Conservation (phyloP, 2,329 filamentous ascomycete genomes). For the Exophiala calicioides region DNA sequence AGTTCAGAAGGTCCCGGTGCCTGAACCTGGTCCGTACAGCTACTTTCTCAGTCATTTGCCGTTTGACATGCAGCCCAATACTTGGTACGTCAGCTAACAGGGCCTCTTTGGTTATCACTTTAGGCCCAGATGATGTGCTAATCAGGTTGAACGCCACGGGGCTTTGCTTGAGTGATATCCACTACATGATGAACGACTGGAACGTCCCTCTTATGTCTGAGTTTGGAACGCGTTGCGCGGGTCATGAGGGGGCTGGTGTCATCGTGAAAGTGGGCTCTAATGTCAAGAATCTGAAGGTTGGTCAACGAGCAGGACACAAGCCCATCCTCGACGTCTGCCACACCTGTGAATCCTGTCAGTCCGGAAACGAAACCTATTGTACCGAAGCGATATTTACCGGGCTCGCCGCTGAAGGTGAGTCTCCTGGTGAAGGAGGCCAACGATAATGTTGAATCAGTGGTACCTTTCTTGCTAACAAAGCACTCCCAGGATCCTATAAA, state of each 20-base stretch:
- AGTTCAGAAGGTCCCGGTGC: conserved; percentile 31
- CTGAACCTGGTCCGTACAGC: conserved; percentile 30
- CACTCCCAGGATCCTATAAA: conserved; percentile 54
- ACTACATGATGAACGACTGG: conserved; percentile 59
- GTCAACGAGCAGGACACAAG: conserved; percentile 56
- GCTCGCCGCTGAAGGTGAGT: conserved; percentile 36
- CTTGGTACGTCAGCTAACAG: no score
- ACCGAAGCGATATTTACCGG: conserved; percentile 48
- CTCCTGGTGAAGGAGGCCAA: no score
- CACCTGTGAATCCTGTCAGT: conserved; percentile 53
- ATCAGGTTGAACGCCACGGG: conserved; percentile 61
- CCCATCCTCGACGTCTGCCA: conserved; percentile 55
- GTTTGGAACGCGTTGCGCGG: conserved; percentile 49
- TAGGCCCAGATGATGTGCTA: conserved; percentile 57
- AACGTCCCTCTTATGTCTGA: conserved; percentile 48
- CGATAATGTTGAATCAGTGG: conserved; percentile 14
- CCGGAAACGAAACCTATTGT: conserved; percentile 57
- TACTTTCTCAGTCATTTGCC: no score
- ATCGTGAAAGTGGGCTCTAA: conserved; percentile 58
- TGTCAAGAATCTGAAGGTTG: conserved; percentile 55
- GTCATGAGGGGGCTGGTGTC: conserved; percentile 60
- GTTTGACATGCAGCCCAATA: no score
- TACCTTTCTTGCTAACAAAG: not conserved
- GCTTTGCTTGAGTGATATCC: conserved; percentile 59
- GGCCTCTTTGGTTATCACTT: no score